Base-by-base conservation (phyloP, 2,329 filamentous ascomycete species). In the Acrodontium crateriforme region DNA sequence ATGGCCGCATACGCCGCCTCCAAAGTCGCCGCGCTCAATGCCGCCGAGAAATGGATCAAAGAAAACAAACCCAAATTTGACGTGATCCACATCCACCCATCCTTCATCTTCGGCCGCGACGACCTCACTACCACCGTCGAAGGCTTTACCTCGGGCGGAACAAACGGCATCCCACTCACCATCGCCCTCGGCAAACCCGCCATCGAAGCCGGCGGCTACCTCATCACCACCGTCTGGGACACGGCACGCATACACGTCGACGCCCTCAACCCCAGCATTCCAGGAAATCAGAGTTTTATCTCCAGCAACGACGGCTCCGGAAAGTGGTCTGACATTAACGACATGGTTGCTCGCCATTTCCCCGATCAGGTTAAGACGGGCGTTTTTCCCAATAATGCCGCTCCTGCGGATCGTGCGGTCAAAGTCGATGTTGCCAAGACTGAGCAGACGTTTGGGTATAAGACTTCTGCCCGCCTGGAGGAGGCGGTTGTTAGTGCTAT, bases 211-310 rank as follows among this genome's bases (percentile, higher is more conserved):
- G n/a, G n/a, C n/a, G n/a, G n/a, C n/a, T n/a, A n/a, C n/a, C n/a
- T n/a, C n/a, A n/a, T n/a, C n/a, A n/a, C n/a, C n/a, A n/a, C n/a
- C 27, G 22, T 50, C 6, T 44, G 53, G 17, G 51, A 55, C 28
- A 37, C 47, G 3, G 51, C 48, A 6, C 36, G 39, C 5, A 31
- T 45, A 11, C 52, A 55, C 24, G 40, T 55, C 11, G 32, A 37
- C 17, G 38, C 46, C 2, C 37, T 55, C 9, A 30, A 42, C n/a
- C 10, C 30, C 31, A 6, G 20, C 19, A 4, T 22, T 42, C 6
- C 10, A 17, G 38, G 41, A 4, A 42, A 39, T 18, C 41, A 42
- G 13, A 30, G 34, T 25, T 44, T 33, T 14, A 14, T 44, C 9
- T n/a, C n/a, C n/a, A n/a, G n/a, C n/a, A n/a, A n/a, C n/a, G n/a